Evolutionary conservation across 139 green algal species (phyloP), one percentile per base, ranked within the genome.

Genomic region (Chlorella sp.): DNA sequence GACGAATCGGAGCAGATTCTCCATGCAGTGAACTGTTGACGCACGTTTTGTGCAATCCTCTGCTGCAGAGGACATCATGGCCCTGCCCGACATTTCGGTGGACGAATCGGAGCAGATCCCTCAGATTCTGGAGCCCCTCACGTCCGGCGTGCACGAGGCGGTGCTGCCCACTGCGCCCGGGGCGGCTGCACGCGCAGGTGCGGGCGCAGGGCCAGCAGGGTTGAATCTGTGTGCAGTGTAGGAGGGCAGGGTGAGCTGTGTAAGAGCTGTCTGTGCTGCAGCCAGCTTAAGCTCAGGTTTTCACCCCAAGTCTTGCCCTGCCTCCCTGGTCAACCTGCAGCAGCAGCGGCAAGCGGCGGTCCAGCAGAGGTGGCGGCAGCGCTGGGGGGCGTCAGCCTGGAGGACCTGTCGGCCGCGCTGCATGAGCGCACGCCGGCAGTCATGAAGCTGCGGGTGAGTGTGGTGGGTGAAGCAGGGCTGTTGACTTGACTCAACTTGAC

Each of bases 31-130:
- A n/a, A n/a, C n/a, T n/a, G n/a, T n/a, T n/a, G n/a, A n/a, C n/a
- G n/a, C n/a, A n/a, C n/a, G n/a, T n/a, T n/a, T n/a, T n/a, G n/a
- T n/a, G n/a, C n/a, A n/a, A n/a, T n/a, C n/a, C n/a, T n/a, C n/a
- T 41, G 30, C n/a, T 18, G 80, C 87, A 88, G 88, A 81, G 17
- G 70, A 84, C 36, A 57, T 93, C 56, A 74, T 93, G 63, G 23
- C 38, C 11, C 73, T 92, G 57, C 72, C 63, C 1, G 88, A 92
- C 88, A 93, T 93, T 32, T 88, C 69, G 6, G 83, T 89, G 51
- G 86, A 92, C 47, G 87, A 92, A n/a, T 91, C 86, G 0, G 78
- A 91, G 79, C 83, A 91, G n/a, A 87, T 93, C 64, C 88, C 90
- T 3, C 69, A 71, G 25, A 91, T 93, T n/a, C 60, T 92, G 67